phyloP scores from a whole-genome alignment of 768 basidiomycete species.

The Gloeophyllum trabeum region DNA sequence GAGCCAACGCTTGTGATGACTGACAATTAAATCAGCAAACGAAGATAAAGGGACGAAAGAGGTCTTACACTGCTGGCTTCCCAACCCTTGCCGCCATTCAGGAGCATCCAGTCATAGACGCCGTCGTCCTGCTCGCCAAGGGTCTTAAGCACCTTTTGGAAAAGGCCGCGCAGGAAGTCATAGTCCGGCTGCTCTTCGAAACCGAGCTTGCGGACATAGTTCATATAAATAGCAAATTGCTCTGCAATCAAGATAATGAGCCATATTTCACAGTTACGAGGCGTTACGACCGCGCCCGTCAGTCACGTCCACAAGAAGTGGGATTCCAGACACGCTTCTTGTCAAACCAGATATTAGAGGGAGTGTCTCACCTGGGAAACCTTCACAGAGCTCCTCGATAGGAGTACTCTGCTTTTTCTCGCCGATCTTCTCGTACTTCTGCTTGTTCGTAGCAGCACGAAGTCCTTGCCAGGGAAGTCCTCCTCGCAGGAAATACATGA shows the following conservation, averaged over 20 bases:
- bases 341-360: too few relatives aligned
- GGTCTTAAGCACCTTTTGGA: constrained; percentile 84
- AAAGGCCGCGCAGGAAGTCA: constrained; percentile 92
- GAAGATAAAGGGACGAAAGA: constrained; percentile 3
- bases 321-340: constrained; percentile 1
- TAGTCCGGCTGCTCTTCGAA: constrained; percentile 98
- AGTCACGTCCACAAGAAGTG: constrained; percentile 2
- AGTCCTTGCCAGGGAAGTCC: constrained; percentile 98
- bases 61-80: constrained; percentile 71
- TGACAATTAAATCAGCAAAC: constrained; percentile 20
- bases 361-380: constrained; percentile 73
- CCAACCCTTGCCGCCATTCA: constrained; percentile 94
- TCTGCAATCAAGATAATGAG: constrained; percentile 49
- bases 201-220: constrained; percentile 96
- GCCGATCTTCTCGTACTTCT: constrained; percentile 99
- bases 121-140: constrained; percentile 85
- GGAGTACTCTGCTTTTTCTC: constrained; percentile 96
- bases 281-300: too few relatives aligned
- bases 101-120: constrained; percentile 92
- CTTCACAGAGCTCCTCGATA: constrained; percentile 90
- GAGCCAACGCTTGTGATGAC: constrained; percentile 29
- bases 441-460: constrained; percentile 97
- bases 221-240: constrained; percentile 98
- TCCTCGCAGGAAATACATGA: constrained; percentile 98
- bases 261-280: not conserved